A percentile compares a stretch with the other conserved stretches of the same genome.
Conservation (phyloP, 768 basidiomycete genomes). For the Cubamyces sp. region DNA sequence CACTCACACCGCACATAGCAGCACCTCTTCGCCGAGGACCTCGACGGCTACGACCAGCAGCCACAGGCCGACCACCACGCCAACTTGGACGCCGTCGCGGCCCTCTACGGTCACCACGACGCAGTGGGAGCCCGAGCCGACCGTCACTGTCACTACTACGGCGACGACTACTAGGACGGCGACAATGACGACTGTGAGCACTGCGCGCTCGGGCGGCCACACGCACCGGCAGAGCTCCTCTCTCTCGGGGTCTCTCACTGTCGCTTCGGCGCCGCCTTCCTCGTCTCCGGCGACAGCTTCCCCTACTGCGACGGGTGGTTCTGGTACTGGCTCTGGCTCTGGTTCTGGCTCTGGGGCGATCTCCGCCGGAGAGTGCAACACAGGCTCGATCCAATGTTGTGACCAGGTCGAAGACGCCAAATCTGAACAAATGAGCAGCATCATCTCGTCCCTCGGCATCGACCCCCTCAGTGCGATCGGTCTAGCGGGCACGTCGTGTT, state of each 20-base stretch:
- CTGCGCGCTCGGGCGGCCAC: neutral
- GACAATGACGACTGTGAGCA: constrained; percentile 8
- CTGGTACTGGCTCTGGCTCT: constrained; percentile 2
- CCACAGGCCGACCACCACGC: neutral
- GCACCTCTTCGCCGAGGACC: neutral
- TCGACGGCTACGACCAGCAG: neutral
- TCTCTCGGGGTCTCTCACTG: neutral
- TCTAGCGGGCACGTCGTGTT: constrained; percentile 27
- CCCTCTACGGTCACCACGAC: constrained; percentile 5
- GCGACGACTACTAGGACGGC: constrained; percentile 2
- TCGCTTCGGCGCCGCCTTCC: neutral
- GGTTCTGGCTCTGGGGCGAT: constrained; percentile 5
- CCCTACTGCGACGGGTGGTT: neutral
- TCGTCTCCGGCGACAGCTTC: neutral
- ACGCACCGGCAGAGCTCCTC: neutral
- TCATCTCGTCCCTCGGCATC: constrained; percentile 27
- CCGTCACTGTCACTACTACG: constrained; percentile 9
- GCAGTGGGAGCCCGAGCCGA: constrained; percentile 4
- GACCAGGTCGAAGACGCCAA: constrained; percentile 31
- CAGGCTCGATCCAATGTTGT: constrained; percentile 38
- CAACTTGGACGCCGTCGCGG: neutral
- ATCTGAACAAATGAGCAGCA: constrained; percentile 12
- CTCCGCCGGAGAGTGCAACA: constrained; percentile 34
- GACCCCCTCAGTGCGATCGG: constrained; percentile 15
- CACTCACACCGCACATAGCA: neutral